Evolutionary conservation across 1,139 yeast genomes (phyloP), one percentile per base, ranked within the genome.

Genomic region (Zygosaccharomyces pseudobailii): DNA sequence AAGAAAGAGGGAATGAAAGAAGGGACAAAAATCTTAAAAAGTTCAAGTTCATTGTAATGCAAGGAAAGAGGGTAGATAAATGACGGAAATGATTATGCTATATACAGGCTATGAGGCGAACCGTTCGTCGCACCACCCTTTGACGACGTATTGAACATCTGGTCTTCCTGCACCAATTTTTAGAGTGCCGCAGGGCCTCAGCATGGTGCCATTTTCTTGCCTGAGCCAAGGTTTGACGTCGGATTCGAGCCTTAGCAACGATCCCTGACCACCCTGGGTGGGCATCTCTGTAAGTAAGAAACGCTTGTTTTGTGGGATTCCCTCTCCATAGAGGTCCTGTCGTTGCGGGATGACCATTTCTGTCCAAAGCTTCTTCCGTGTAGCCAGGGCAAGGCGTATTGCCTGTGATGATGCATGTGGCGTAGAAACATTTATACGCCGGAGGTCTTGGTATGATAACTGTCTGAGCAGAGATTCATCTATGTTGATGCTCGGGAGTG

Each of bases 91-190:
- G 17, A 36, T 6, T 4, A 25, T 27, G 5, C 28, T 27, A 19
- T 23, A 23, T 23, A 22, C 40, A 36, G 21, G 13, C 17, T 22
- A 36, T 19, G 24, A 36, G 9, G 43, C 42, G 42, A 63, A 63
- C 10, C 68, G 50, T 33, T 51, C 49, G 40, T 64, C 68, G 38
- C 64, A 62, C 67, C 67, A 64, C 8, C 68, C 68, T 40, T 64
- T 63, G 3, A 64, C 66, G 30, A 64, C 65, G 49, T 64, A 63
- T 40, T 64, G 68, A 3, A 61, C 47, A 28, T 58, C 57, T 27
- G 45, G 47, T 28, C 42, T 46, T 6, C 34, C 41, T 42, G 41
- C 40, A 7, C 59, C 61, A 17, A 55, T 46, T 19, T 45, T 45
- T 17, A 64, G 42, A 31, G 51, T 54, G 3, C 68, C 68, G 42